Evolutionary conservation across 2,329 filamentous ascomycete genomes (phyloP), one percentile per base, ranked within the genome.

Genomic region (Hymenoscyphus linearis): DNA sequence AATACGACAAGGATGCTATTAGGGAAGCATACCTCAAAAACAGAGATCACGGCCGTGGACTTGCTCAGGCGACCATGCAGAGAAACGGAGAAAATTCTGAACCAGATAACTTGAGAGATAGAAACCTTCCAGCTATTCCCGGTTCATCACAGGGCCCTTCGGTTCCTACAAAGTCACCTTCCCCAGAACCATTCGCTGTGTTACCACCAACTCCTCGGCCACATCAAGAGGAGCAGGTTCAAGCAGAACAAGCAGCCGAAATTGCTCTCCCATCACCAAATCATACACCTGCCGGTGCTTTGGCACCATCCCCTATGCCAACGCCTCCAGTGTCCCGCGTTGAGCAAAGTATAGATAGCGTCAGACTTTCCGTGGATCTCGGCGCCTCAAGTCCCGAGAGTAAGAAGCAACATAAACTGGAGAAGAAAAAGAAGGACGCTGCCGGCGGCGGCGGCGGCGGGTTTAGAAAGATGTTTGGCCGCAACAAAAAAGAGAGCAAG

Each of bases 1-100:
- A 92, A 70, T 98, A 97, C 73, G 95, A 98, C 76, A 96, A 95
- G 76, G 87, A 95, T 70, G 81, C 88, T 7, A 88, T 96, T 64
- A 87, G 92, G 59, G 86, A 91, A 65, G 86, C 90, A n/a, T 98
- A 98, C 74, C 80, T 98, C 57, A 84, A 85, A 53, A 87, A 96
- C 71, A 79, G 77, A 55, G 85, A 81, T 66, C 86, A 89, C 50
- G 92, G 93, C 25, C 89, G 85, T 62, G 90, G 90, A 13, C 65
- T 78, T 22, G 79, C 77, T 1, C 75, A 77, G 47, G 77, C 80
- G 16, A 77, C 79, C 13, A 74, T 80, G 59, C 75, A 75, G 18
- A 63, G 63, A 14, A 59, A 36, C 57, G 47, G 36, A 10, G 65
- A 68, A 37, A 69, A 64, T n/a, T 47, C 61, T 50, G 31, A 25